Percentiles rank a stretch among this genome's conserved stretches.
These are phyloP conservation scores for Curvularia sp. DNA, from an alignment of 2,329 filamentous ascomycete genomes.

Conservation along the genomic window DNA sequence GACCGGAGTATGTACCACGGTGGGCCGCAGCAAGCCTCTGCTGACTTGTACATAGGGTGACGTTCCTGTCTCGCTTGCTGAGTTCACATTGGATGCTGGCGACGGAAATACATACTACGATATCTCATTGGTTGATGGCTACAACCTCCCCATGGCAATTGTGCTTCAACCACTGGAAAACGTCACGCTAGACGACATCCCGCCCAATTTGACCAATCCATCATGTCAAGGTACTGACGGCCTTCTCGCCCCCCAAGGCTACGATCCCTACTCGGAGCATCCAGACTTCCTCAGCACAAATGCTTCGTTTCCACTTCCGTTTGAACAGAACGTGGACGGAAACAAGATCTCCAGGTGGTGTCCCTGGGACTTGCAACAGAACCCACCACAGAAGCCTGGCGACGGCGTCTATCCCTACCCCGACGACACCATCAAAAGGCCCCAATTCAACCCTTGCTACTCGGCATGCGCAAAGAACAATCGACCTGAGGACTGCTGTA, in stretches of 20 bases:
- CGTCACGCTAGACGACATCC: conserved; percentile 66
- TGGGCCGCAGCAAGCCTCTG: background rate
- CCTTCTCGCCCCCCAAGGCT: conserved; percentile 58
- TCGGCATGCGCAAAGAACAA: conserved; percentile 77
- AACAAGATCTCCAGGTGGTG: conserved; percentile 72
- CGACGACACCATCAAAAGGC: conserved; percentile 74
- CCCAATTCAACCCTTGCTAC: conserved; percentile 77
- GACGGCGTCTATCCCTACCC: conserved; percentile 82
- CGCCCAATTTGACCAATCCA: conserved; percentile 77
- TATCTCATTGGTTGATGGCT: conserved; percentile 83
- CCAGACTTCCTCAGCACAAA: conserved; percentile 67
- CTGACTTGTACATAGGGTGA: conserved; percentile 63
- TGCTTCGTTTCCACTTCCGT: conserved; percentile 69
- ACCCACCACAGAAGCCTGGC: conserved; percentile 72
- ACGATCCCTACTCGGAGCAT: conserved; percentile 61
- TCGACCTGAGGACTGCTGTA: conserved; percentile 75
- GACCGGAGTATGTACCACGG: conserved; percentile 64
- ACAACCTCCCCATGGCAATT: conserved; percentile 76
- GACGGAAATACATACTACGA: conserved; percentile 79
- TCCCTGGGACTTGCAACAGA: conserved; percentile 77
- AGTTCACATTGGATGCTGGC: conserved; percentile 78
- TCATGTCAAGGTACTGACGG: conserved; percentile 77
- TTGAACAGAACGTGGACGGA: conserved; percentile 67
- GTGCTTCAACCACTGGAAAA: conserved; percentile 63
- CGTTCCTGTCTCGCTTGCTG: conserved; percentile 77